phyloP scores from a whole-genome alignment of 257 asterid genomes.

The Solanum sejunctum region DNA sequence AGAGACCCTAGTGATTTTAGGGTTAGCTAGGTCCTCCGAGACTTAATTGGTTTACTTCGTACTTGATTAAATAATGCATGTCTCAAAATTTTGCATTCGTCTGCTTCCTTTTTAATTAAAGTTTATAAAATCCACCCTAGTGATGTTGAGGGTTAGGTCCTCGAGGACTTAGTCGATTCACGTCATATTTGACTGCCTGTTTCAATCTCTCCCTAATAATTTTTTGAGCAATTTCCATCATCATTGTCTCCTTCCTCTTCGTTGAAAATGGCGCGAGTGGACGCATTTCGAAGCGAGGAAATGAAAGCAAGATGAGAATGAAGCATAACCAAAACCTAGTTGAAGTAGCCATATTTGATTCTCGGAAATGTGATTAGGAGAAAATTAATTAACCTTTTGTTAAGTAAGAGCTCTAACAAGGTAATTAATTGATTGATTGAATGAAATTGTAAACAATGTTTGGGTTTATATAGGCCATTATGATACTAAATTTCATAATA shows the following conservation, averaged over 20 bases:
- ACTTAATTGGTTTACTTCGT: background rate
- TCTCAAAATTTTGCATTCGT: background rate
- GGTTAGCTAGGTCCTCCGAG: background rate
- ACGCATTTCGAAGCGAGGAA: background rate
- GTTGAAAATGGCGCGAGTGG: background rate
- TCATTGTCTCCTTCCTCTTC: background rate
- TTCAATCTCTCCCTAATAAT: background rate
- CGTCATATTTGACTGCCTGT: background rate
- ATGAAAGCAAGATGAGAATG: background rate
- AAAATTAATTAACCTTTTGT: background rate
- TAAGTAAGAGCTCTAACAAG: background rate
- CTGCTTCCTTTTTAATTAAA: background rate
- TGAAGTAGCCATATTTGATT: background rate
- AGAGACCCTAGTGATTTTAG: background rate
- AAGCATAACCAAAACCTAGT: background rate
- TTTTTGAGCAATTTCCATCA: background rate
- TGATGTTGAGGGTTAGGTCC: conserved; percentile 8
- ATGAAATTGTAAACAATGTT: background rate
- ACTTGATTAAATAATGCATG: background rate
- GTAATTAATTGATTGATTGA: background rate
- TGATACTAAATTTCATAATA: background rate
- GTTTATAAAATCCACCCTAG: background rate
- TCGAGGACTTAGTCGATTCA: background rate
- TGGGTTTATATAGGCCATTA: background rate
- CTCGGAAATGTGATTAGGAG: background rate